These are phyloP conservation scores for Trichomonas gallinae DNA, from an alignment of 208 protist species.

Conservation along the genomic window DNA sequence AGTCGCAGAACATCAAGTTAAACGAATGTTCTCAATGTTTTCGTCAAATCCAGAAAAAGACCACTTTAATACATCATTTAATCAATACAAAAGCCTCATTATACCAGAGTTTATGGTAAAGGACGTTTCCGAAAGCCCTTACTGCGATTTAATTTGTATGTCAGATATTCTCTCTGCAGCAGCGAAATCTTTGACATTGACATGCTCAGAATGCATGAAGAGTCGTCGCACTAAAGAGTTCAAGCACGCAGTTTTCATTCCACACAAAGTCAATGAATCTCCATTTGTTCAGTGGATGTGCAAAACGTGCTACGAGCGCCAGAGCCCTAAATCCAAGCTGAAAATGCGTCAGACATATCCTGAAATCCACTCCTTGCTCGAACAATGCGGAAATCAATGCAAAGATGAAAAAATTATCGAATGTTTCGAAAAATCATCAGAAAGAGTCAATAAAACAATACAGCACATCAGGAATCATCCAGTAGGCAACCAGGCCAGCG, in stretches of 20 bases:
- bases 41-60: not conserved
- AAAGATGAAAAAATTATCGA: not conserved
- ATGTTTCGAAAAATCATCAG: not conserved
- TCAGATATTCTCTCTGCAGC: not conserved
- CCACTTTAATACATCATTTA: not conserved
- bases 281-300: not conserved
- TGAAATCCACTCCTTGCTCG: not conserved
- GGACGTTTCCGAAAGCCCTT: not conserved
- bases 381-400: not conserved
- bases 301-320: not conserved
- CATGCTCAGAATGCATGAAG: not conserved
- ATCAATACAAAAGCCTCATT: not conserved
- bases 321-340: not conserved
- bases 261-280: not conserved
- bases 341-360: not conserved
- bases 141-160: not conserved
- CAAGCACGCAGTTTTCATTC: not conserved
- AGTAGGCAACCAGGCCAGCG: not conserved
- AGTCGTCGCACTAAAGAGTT: not conserved
- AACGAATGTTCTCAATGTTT: not conserved
- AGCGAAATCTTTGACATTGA: not conserved
- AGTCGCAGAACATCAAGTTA: not conserved
- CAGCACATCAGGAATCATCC: not conserved
- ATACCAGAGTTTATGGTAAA: not conserved
- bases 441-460: not conserved